phyloP scores from a whole-genome alignment of 371 early-diverging fungal genomes.

The Lichtheimia corymbifera region DNA sequence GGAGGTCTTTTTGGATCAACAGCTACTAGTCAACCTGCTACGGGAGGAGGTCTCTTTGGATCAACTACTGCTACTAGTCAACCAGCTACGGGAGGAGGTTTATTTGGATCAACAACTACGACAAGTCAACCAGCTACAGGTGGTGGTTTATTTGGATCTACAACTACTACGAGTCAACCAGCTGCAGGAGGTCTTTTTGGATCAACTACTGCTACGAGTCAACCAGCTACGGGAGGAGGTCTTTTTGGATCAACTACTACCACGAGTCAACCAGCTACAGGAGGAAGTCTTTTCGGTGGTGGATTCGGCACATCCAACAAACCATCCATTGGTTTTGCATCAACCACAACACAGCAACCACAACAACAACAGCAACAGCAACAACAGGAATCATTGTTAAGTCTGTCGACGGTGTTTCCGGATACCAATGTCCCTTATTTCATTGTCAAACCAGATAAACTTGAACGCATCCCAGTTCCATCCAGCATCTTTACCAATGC shows the following conservation, averaged over 20 bases:
- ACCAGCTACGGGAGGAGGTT: background rate
- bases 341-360: slow-evolving; percentile 15
- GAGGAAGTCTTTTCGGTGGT: background rate
- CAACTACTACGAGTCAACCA: background rate
- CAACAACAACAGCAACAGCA: slow-evolving; percentile 29
- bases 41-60: background rate
- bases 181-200: background rate
- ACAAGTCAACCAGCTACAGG: background rate
- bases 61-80: background rate
- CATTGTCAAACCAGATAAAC: slow-evolving; percentile 14
- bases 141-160: background rate
- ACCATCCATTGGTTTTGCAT: background rate
- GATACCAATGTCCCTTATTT: slow-evolving; percentile 29
- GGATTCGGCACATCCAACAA: too few relatives aligned
- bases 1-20: too few relatives aligned
- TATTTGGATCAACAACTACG: background rate
- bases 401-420: slow-evolving; percentile 21
- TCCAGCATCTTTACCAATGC: slow-evolving; percentile 10
- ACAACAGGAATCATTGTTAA: slow-evolving; percentile 16
- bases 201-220: background rate
- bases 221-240: background rate
- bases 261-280: too few relatives aligned
- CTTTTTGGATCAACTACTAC: background rate
- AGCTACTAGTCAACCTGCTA: too few relatives aligned
- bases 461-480: slow-evolving; percentile 12